Evolutionary conservation across 2,329 filamentous ascomycete species (phyloP).

Genomic region (Xylariaceae sp.): DNA sequence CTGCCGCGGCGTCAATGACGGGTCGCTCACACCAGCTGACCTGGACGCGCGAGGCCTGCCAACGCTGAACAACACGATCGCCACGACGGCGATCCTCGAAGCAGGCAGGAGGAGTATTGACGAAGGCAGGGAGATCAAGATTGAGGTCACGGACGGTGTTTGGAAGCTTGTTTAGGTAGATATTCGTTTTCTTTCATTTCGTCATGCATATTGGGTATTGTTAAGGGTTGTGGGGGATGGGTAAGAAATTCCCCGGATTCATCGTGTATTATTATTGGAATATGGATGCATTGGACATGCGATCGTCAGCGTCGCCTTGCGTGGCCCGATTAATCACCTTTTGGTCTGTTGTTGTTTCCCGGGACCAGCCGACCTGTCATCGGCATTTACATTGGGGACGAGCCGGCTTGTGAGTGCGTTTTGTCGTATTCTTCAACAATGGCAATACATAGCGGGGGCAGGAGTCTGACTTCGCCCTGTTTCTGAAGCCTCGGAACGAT

Average conservation of each 20-base stretch:
- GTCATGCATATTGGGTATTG: neutral
- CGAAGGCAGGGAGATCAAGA: slow-evolving; percentile 71
- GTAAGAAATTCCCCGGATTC: neutral
- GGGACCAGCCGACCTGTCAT: neutral
- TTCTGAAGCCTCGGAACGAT: neutral
- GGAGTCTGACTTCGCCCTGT: neutral
- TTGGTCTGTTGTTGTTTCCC: neutral
- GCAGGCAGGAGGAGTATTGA: slow-evolving; percentile 81
- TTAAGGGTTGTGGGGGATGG: neutral
- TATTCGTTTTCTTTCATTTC: neutral
- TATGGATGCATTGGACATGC: neutral
- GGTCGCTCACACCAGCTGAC: slow-evolving; percentile 64
- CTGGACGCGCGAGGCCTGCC: slow-evolving; percentile 77
- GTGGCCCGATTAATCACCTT: neutral
- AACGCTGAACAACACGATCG: slow-evolving; percentile 82
- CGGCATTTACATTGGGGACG: neutral
- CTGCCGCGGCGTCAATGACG: slow-evolving; percentile 71
- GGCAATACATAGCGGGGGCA: no score
- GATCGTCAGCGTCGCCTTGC: neutral
- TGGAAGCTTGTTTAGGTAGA: slow-evolving; percentile 57
- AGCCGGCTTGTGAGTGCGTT: neutral
- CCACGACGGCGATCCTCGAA: slow-evolving; percentile 86
- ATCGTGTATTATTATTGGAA: no score
- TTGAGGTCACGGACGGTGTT: slow-evolving; percentile 57
- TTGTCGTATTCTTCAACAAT: neutral